These are phyloP conservation scores for Hypoxylon sp. DNA, from an alignment of 2,329 filamentous ascomycete species.

Conservation along the genomic window DNA sequence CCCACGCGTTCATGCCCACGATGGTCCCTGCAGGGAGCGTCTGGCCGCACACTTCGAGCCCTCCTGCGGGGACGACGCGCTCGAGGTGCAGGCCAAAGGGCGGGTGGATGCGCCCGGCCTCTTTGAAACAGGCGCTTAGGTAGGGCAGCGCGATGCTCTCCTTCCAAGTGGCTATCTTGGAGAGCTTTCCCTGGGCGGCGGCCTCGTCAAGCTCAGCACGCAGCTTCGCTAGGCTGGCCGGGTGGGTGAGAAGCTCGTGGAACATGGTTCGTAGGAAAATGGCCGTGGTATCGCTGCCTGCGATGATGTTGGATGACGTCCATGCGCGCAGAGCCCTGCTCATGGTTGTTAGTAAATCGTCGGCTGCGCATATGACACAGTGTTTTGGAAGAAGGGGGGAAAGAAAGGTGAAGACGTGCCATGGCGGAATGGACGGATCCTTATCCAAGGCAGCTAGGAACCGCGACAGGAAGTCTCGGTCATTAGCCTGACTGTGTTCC, in stretches of 20 bases:
- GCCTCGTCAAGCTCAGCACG: conserved; percentile 25
- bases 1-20: conserved; percentile 73
- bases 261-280: conserved; percentile 34
- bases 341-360: neutral
- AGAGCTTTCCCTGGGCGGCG: conserved; percentile 7
- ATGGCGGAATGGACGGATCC: neutral
- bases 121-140: conserved; percentile 75
- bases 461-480: conserved; percentile 37
- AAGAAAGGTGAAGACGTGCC: neutral
- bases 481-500: conserved; percentile 7
- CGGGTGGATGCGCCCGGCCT: conserved; percentile 74
- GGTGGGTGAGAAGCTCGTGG: conserved; percentile 29
- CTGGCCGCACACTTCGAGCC: conserved; percentile 65
- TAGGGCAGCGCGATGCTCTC: conserved; percentile 63
- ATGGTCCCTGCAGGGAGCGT: conserved; percentile 71
- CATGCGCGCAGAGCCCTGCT: conserved; percentile 48
- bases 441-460: conserved; percentile 6
- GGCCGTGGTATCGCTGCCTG: conserved; percentile 37
- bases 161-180: conserved; percentile 25
- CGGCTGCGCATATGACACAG: neutral
- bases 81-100: conserved; percentile 72
- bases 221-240: conserved; percentile 17
- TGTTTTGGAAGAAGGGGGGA: neutral
- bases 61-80: conserved; percentile 69
- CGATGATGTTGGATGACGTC: conserved; percentile 49